Conservation (phyloP, 169 alveolate genomes). For the Cryptosporidium bovis region DNA sequence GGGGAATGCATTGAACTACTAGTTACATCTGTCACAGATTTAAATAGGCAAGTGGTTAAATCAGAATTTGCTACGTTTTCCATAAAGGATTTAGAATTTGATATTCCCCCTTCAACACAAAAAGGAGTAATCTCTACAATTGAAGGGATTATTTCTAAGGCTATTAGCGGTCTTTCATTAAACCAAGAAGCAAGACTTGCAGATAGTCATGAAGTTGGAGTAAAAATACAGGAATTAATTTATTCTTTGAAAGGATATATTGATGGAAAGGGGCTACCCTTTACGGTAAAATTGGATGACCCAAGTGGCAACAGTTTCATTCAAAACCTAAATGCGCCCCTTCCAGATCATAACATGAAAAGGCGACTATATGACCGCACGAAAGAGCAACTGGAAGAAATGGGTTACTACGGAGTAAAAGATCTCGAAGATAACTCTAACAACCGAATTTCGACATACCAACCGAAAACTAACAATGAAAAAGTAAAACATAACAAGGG, state of each 20-base stretch:
- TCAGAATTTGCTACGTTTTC: conserved; percentile 88
- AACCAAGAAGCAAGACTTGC: conserved; percentile 81
- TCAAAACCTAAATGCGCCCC: conserved; percentile 84
- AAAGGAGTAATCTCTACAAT: conserved; percentile 94
- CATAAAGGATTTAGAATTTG: conserved; percentile 93
- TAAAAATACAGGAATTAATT: conserved; percentile 82
- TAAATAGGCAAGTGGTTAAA: conserved; percentile 92
- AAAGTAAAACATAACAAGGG: conserved; percentile 34
- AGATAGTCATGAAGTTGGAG: conserved; percentile 81
- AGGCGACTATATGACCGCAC: conserved; percentile 82
- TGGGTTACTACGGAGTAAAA: conserved; percentile 86
- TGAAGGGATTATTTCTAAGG: conserved; percentile 87
- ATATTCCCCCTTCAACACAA: conserved; percentile 92
- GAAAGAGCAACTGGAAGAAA: conserved; percentile 84
- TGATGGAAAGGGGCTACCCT: conserved; percentile 87
- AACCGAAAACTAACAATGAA: conserved; percentile 35
- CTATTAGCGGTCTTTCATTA: conserved; percentile 81
- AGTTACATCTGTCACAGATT: conserved; percentile 83
- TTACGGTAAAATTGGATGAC: conserved; percentile 91
- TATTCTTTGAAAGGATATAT: conserved; percentile 78
- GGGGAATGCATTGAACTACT: conserved; percentile 88
- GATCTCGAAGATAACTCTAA: conserved; percentile 74
- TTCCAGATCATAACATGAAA: conserved; percentile 78
- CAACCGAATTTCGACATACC: conserved; percentile 60
- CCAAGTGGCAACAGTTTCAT: conserved; percentile 96